Evolutionary conservation across 257 asterid species (phyloP).

Genomic region (Solanum peruvianum): DNA sequence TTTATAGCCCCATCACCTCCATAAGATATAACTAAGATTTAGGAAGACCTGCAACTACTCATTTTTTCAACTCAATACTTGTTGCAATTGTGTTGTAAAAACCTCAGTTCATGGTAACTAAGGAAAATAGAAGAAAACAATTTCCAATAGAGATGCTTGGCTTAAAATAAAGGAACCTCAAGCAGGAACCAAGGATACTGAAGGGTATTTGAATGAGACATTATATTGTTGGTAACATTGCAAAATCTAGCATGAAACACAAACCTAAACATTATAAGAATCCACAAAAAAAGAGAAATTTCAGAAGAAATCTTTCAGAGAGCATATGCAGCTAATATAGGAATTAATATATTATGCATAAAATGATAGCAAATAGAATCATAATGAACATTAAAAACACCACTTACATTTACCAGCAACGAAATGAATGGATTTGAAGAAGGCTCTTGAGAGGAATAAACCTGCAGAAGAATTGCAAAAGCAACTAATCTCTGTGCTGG

Average conservation of each 20-base stretch:
- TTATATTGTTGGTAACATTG: not conserved
- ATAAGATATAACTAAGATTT: not conserved
- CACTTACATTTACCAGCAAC: constrained; percentile 67
- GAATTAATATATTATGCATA: not conserved
- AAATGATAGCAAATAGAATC: not conserved
- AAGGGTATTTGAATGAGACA: not conserved
- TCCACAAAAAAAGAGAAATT: not conserved
- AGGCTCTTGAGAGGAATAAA: constrained; percentile 62
- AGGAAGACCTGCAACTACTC: not conserved
- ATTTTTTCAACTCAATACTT: not conserved
- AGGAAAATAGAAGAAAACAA: not conserved
- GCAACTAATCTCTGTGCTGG: constrained; percentile 71
- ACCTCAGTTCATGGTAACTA: not conserved
- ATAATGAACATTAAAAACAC: not conserved
- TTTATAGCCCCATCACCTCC: not conserved
- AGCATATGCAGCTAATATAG: not conserved
- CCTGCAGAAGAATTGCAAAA: constrained; percentile 58
- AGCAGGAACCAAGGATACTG: not conserved
- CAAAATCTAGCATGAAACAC: not conserved
- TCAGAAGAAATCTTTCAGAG: not conserved
- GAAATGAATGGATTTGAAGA: constrained; percentile 66
- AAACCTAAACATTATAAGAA: not conserved
- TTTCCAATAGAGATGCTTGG: not conserved
- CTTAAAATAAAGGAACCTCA: not conserved
- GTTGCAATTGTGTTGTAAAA: not conserved